Evolutionary conservation across 202 grass and related monocot genomes (phyloP).

Genomic region (Schoenoplectus triqueter): DNA sequence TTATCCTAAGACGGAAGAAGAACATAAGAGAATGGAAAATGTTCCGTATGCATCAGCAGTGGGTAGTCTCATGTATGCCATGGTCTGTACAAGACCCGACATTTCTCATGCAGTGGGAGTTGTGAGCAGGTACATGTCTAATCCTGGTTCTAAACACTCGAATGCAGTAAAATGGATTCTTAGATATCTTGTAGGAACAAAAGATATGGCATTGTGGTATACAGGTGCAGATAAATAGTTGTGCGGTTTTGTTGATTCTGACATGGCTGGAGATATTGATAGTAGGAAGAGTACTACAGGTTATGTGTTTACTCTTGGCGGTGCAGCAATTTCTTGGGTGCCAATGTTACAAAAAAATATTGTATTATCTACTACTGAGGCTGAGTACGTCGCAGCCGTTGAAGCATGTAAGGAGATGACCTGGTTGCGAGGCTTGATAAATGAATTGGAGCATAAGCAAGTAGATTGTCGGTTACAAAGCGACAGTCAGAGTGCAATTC

Average conservation of each 20-base stretch:
- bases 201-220: too few relatives aligned
- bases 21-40: background rate
- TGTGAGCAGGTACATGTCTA: slow-evolving; percentile 1
- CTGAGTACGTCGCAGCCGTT: too few relatives aligned
- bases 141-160: too few relatives aligned
- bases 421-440: background rate
- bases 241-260: background rate
- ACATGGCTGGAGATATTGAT: background rate
- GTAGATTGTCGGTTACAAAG: background rate
- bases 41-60: background rate
- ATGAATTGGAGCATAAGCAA: background rate
- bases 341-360: too few relatives aligned
- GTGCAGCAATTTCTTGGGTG: too few relatives aligned
- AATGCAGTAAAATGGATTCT: too few relatives aligned
- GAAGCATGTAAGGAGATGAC: too few relatives aligned
- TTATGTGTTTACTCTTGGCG: too few relatives aligned
- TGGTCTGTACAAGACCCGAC: slow-evolving; percentile 20
- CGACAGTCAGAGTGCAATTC: background rate
- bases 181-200: too few relatives aligned
- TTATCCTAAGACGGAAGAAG: background rate
- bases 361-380: too few relatives aligned
- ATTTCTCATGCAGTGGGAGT: background rate
- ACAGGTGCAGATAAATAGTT: background rate
- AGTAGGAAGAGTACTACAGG: background rate
- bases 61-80: slow-evolving; percentile 23